Evolutionary conservation across 495 filamentous ascomycete species (phyloP).

Genomic region (Xylaria castorea): DNA sequence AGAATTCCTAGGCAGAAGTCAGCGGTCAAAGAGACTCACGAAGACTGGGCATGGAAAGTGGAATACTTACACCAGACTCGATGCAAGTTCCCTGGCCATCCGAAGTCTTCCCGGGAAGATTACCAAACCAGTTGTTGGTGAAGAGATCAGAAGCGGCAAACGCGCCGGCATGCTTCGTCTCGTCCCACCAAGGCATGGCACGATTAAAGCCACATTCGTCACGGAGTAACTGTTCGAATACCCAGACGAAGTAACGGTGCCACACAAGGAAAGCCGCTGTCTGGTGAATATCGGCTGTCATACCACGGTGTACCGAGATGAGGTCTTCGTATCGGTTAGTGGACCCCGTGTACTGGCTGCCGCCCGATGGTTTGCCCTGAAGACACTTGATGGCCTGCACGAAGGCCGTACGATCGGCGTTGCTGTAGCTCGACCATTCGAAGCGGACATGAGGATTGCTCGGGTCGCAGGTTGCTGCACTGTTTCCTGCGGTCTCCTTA

Average conservation of each 20-base stretch:
- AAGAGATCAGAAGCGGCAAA: slow-evolving; percentile 46
- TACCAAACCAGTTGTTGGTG: slow-evolving; percentile 38
- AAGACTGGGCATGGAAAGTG: no score
- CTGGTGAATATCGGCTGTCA: slow-evolving; percentile 47
- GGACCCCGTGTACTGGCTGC: slow-evolving; percentile 36
- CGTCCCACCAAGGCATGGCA: slow-evolving; percentile 53
- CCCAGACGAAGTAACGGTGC: slow-evolving; percentile 49
- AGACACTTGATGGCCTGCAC: slow-evolving; percentile 46
- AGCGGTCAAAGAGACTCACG: background rate
- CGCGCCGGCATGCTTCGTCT: slow-evolving; percentile 47
- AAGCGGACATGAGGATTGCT: slow-evolving; percentile 39
- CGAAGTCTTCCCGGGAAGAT: slow-evolving; percentile 38
- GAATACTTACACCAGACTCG: slow-evolving; percentile 35
- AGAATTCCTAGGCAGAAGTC: slow-evolving; percentile 41
- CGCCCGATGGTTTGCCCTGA: slow-evolving; percentile 41
- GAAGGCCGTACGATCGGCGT: slow-evolving; percentile 38
- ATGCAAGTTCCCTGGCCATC: slow-evolving; percentile 45
- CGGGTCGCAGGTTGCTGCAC: slow-evolving; percentile 32
- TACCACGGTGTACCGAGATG: slow-evolving; percentile 48
- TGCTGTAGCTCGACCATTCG: slow-evolving; percentile 45
- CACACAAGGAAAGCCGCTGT: slow-evolving; percentile 48
- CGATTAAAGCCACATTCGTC: slow-evolving; percentile 47
- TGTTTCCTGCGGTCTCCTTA: background rate
- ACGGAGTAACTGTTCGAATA: slow-evolving; percentile 48
- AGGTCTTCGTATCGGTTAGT: slow-evolving; percentile 48